phyloP scores from a whole-genome alignment of 768 basidiomycete species.

The Neoboletus subvelutipes region DNA sequence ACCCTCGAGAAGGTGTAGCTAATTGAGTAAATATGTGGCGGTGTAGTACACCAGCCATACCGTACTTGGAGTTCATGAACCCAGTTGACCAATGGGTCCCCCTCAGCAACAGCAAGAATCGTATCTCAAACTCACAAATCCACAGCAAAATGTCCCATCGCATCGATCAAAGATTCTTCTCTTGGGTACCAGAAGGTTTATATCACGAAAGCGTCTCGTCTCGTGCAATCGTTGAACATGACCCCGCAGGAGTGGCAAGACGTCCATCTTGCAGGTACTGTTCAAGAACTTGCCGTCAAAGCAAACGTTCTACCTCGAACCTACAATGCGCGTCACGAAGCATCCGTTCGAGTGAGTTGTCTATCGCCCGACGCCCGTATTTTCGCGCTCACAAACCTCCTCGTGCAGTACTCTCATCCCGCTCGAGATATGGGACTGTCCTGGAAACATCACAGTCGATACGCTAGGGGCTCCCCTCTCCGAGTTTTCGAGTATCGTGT shows the following conservation, averaged over 20 bases:
- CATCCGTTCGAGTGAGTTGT: conserved; percentile 75
- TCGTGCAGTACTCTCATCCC: conserved; percentile 79
- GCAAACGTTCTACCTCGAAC: conserved; percentile 87
- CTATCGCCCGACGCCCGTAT: not conserved
- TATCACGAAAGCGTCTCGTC: not conserved
- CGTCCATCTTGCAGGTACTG: conserved; percentile 88
- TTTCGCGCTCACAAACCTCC: not conserved
- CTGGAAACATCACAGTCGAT: conserved; percentile 79
- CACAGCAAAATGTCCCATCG: conserved; percentile 14
- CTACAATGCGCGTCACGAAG: conserved; percentile 75
- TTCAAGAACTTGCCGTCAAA: conserved; percentile 82
- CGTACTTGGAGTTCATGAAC: not conserved
- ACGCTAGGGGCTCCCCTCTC: conserved; percentile 73
- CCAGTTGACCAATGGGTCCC: conserved; percentile 4
- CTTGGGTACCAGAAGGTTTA: conserved; percentile 66
- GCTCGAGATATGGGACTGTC: conserved; percentile 94
- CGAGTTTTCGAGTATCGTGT: conserved; percentile 83
- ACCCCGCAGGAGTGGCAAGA: conserved; percentile 77
- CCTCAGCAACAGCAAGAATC: conserved; percentile 12
- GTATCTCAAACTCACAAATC: conserved; percentile 8
- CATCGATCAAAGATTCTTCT: conserved; percentile 67
- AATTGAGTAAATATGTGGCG: not conserved
- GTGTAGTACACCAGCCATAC: not conserved
- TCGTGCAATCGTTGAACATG: not conserved
- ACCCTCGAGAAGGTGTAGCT: not conserved